Conservation (phyloP, 1,139 yeast species). For the Geotrichum macrosporum region DNA sequence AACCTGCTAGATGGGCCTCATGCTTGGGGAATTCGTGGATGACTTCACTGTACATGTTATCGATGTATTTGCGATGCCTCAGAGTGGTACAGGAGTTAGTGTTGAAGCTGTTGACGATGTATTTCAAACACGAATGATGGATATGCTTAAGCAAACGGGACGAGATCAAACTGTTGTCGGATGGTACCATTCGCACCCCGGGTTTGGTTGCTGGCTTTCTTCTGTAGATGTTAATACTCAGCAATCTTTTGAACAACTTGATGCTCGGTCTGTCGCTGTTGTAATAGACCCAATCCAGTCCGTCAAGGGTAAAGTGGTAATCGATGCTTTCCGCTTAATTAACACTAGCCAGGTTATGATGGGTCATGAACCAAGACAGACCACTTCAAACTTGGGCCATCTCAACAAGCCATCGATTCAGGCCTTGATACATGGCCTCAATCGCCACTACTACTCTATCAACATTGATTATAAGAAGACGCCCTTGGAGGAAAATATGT, state of each 20-base stretch:
- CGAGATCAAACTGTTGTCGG: constrained; percentile 98
- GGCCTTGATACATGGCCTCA: constrained; percentile 93
- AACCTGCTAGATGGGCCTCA: constrained; percentile 71
- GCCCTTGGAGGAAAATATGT: constrained; percentile 87
- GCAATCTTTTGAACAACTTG: constrained; percentile 93
- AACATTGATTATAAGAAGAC: constrained; percentile 95
- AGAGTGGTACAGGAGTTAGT: constrained; percentile 90
- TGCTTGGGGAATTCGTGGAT: constrained; percentile 98
- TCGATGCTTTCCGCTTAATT: constrained; percentile 95
- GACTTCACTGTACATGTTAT: constrained; percentile 96
- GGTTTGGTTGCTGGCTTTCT: constrained; percentile 97
- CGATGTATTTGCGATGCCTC: constrained; percentile 99
- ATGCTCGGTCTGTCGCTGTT: constrained; percentile 93
- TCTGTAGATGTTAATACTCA: constrained; percentile 97
- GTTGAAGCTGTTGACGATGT: constrained; percentile 99
- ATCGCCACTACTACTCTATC: constrained; percentile 93
- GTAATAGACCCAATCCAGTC: constrained; percentile 98
- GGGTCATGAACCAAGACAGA: constrained; percentile 97
- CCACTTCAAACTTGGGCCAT: constrained; percentile 93
- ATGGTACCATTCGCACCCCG: constrained; percentile 99
- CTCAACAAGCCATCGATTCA: constrained; percentile 97
- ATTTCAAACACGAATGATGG: constrained; percentile 99
- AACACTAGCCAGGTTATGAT: constrained; percentile 84
- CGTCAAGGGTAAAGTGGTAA: constrained; percentile 97
- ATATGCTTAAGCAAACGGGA: constrained; percentile 97